Conservation (phyloP, 1,139 yeast species). For the Blastobotrys buckinghamii region DNA sequence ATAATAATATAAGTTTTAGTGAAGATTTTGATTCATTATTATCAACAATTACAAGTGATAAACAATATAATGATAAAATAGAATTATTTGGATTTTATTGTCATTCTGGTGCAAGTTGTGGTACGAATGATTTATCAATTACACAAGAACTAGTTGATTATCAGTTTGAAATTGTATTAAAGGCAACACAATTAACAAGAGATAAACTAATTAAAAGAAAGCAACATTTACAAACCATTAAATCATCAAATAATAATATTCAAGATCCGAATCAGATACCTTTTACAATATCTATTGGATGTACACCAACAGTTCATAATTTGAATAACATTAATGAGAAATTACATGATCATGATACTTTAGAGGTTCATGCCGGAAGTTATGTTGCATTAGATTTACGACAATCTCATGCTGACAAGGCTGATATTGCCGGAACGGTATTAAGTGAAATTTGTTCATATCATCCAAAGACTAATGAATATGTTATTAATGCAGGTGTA, state of each 20-base stretch:
- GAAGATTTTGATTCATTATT: conserved; percentile 30
- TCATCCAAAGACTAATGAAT: conserved; percentile 55
- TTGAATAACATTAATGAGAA: conserved; percentile 15
- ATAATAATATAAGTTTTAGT: not conserved
- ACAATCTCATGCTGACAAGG: conserved; percentile 52
- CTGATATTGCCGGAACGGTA: conserved; percentile 49
- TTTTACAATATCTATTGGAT: conserved; percentile 49
- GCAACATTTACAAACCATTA: conserved; percentile 14
- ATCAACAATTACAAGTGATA: conserved; percentile 27
- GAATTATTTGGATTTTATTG: conserved; percentile 59
- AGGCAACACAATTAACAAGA: conserved; percentile 40
- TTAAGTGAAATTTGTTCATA: conserved; percentile 57
- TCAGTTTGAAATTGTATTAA: conserved; percentile 49
- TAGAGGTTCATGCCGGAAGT: conserved; percentile 76
- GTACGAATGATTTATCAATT: conserved; percentile 38
- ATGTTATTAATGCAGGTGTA: conserved; percentile 65
- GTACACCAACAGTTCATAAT: conserved; percentile 58
- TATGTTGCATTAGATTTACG: conserved; percentile 67
- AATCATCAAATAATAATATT: conserved; percentile 10
- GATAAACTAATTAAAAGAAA: conserved; percentile 23
- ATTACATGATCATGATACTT: conserved; percentile 33
- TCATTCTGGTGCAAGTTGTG: conserved; percentile 72
- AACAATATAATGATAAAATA: conserved; percentile 35
- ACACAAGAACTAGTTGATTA: conserved; percentile 45
- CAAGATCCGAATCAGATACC: conserved; percentile 12